Conservation (phyloP, 345 rosid species). For the Pistacia integerrima region DNA sequence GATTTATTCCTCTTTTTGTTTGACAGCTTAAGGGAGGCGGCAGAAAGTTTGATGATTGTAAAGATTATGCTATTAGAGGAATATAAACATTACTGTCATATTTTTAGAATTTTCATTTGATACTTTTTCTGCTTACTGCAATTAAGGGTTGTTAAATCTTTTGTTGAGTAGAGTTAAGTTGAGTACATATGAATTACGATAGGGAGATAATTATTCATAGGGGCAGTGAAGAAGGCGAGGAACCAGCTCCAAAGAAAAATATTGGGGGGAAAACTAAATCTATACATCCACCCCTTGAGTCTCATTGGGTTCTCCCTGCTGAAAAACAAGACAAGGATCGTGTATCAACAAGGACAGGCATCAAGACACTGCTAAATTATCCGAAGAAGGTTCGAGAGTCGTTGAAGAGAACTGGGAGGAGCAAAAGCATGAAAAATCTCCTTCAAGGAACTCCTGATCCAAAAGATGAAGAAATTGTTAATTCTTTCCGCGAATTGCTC, state of each 20-base stretch:
- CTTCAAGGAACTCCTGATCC: slow-evolving; percentile 53
- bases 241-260: slow-evolving; percentile 9
- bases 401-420: slow-evolving; percentile 42
- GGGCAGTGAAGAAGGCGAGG: slow-evolving; percentile 30
- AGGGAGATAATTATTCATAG: slow-evolving; percentile 35
- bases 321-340: slow-evolving; percentile 19
- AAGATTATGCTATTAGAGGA: background rate
- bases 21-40: background rate
- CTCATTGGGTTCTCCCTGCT: slow-evolving; percentile 34
- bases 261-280: slow-evolving; percentile 17
- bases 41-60: background rate
- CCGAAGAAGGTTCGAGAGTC: slow-evolving; percentile 42
- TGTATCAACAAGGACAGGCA: slow-evolving; percentile 24
- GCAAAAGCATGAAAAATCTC: slow-evolving; percentile 39
- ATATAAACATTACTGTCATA: background rate
- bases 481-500: slow-evolving; percentile 42
- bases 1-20: slow-evolving; percentile 4
- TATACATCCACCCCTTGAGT: slow-evolving; percentile 40
- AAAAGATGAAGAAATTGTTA: slow-evolving; percentile 44
- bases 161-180: background rate
- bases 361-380: slow-evolving; percentile 33
- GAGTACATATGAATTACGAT: slow-evolving; percentile 28
- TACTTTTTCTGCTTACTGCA: background rate
- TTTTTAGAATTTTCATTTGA: background rate
- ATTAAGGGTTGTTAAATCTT: background rate